Evolutionary conservation across 192 early-diverging fungal species (phyloP).

Genomic region (Chytriomyces sp.): DNA sequence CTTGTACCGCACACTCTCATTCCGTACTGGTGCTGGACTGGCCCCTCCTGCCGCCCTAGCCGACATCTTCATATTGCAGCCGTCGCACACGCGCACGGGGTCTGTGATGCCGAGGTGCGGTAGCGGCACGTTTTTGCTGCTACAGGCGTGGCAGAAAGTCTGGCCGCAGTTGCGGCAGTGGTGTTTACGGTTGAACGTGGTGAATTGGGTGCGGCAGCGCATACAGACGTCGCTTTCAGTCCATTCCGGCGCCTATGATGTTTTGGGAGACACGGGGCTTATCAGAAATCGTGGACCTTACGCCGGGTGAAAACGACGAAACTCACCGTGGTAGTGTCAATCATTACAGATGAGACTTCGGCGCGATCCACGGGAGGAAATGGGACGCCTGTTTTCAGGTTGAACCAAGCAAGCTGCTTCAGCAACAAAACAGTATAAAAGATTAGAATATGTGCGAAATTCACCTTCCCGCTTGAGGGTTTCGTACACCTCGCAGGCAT

Average conservation of each 20-base stretch:
- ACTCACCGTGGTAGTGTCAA: conserved; percentile 84
- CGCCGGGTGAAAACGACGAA: not conserved
- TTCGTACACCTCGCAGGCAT: conserved; percentile 79
- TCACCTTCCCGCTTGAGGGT: conserved; percentile 76
- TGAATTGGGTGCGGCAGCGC: conserved; percentile 91
- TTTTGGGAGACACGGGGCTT: not conserved
- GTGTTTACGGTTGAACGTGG: conserved; percentile 94
- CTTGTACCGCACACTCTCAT: not conserved
- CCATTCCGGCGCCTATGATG: conserved; percentile 88
- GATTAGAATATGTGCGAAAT: too few relatives aligned
- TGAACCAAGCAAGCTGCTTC: too few relatives aligned
- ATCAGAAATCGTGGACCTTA: not conserved
- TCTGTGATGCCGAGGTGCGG: conserved; percentile 86
- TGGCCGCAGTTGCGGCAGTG: conserved; percentile 97
- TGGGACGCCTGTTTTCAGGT: conserved; percentile 63
- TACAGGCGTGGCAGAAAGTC: conserved; percentile 92
- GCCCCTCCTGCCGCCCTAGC: conserved; percentile 38
- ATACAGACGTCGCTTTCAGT: conserved; percentile 91
- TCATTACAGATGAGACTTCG: conserved; percentile 60
- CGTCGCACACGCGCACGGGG: conserved; percentile 93
- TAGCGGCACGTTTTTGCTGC: conserved; percentile 81
- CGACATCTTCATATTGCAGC: conserved; percentile 79
- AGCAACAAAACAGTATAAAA: conserved; percentile 1
- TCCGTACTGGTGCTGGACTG: conserved; percentile 1
- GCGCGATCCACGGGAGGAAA: conserved; percentile 75